Percentiles rank a stretch among this genome's conserved stretches.
Evolutionary conservation across 495 filamentous ascomycete species (phyloP).

Genomic region (Aspergillus nidulans): DNA sequence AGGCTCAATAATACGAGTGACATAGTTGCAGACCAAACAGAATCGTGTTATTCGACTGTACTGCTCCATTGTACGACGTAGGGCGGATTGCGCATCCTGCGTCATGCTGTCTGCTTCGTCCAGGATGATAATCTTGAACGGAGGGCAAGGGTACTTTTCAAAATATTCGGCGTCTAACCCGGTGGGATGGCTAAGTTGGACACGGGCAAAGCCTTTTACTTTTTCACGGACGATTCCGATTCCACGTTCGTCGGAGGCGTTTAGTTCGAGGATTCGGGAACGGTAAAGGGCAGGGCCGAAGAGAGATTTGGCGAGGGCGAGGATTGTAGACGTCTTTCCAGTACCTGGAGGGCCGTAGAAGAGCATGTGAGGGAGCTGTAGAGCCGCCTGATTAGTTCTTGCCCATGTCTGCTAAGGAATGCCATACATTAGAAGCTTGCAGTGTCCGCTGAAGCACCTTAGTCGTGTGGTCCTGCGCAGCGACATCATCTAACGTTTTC

Average conservation of each 20-base stretch:
- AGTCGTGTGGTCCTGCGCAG: slow-evolving; percentile 96
- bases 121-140: slow-evolving; percentile 97
- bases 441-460: slow-evolving; percentile 86
- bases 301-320: slow-evolving; percentile 92
- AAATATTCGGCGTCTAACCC: slow-evolving; percentile 58
- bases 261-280: slow-evolving; percentile 92
- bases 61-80: slow-evolving; percentile 95
- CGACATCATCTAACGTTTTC: slow-evolving; percentile 88
- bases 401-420: neutral
- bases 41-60: slow-evolving; percentile 95
- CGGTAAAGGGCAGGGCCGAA: slow-evolving; percentile 94
- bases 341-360: slow-evolving; percentile 98
- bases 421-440: slow-evolving; percentile 78
- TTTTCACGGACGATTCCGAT: slow-evolving; percentile 97
- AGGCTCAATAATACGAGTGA: slow-evolving; percentile 96
- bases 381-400: neutral
- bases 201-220: slow-evolving; percentile 95
- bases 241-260: slow-evolving; percentile 97
- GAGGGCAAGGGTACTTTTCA: slow-evolving; percentile 82
- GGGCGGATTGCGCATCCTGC: slow-evolving; percentile 90
- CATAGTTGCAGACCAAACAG: slow-evolving; percentile 97
- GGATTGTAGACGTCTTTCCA: slow-evolving; percentile 97
- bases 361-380: slow-evolving; percentile 93
- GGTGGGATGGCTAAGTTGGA: slow-evolving; percentile 81
- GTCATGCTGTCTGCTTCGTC: slow-evolving; percentile 99